Percentiles rank a stretch among this genome's conserved stretches.
phyloP scores from a whole-genome alignment of 108 stramenopile genomes.

The Stephanodiscus triporus region DNA sequence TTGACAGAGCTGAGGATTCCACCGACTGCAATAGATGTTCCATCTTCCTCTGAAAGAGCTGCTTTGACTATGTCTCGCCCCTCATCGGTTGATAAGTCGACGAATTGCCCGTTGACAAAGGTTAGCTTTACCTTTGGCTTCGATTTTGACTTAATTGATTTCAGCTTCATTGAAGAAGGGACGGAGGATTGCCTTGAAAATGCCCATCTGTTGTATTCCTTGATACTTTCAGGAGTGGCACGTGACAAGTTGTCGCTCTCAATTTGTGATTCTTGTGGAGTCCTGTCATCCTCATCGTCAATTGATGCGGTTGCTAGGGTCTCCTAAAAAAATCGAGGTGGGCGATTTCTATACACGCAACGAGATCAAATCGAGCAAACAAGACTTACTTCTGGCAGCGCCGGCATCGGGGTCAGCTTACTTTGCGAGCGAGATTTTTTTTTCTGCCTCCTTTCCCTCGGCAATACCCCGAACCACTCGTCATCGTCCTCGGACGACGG shows the following conservation, averaged over 20 bases:
- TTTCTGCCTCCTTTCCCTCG: constrained; percentile 19
- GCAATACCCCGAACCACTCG: constrained; percentile 42
- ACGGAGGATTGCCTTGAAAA: neutral
- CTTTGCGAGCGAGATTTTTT: constrained; percentile 1
- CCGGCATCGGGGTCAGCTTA: constrained; percentile 14
- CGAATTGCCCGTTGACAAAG: constrained; percentile 46
- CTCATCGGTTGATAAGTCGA: constrained; percentile 30
- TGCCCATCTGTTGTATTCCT: neutral
- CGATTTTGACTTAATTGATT: constrained; percentile 1
- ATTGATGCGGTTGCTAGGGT: neutral
- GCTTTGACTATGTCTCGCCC: constrained; percentile 26
- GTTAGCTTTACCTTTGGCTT: constrained; percentile 25
- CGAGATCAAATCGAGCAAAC: neutral
- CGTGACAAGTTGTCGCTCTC: neutral
- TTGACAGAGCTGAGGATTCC: constrained; percentile 9
- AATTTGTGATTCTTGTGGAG: neutral
- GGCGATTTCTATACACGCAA: constrained; percentile 2
- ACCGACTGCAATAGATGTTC: neutral
- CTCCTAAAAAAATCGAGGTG: constrained; percentile 3
- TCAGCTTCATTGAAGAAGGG: neutral
- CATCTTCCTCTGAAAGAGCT: constrained; percentile 10
- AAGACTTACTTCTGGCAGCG: constrained; percentile 27
- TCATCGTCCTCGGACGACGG: constrained; percentile 17
- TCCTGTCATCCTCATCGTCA: neutral
- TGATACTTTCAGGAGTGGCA: neutral